phyloP scores from a whole-genome alignment of 164 flowering plant genomes.

The Liquidambar formosana region DNA sequence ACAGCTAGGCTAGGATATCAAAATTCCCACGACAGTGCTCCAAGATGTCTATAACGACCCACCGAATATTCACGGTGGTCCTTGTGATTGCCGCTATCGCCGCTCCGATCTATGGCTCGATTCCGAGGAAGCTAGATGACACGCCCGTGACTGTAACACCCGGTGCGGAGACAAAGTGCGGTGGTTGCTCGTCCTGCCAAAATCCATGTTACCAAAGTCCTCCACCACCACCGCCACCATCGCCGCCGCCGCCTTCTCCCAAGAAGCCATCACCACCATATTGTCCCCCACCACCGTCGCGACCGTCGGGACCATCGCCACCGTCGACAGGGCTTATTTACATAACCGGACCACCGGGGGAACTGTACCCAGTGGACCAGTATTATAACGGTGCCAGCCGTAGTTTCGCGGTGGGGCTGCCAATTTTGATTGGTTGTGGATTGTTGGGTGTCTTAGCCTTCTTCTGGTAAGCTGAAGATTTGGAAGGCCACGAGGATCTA shows the following conservation, averaged over 20 bases:
- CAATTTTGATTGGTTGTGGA: slow-evolving; percentile 16
- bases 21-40: neutral
- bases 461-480: neutral
- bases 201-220: slow-evolving; percentile 22
- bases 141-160: slow-evolving; percentile 6
- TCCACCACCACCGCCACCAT: slow-evolving; percentile 24
- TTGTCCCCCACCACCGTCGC: slow-evolving; percentile 56
- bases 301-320: no score
- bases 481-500: neutral
- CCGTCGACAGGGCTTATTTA: no score
- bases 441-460: slow-evolving; percentile 17
- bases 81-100: slow-evolving; percentile 10
- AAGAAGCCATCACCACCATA: slow-evolving; percentile 29
- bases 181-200: slow-evolving; percentile 19
- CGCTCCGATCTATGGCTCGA: slow-evolving; percentile 3
- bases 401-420: slow-evolving; percentile 10
- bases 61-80: neutral
- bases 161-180: slow-evolving; percentile 31
- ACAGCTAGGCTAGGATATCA: neutral
- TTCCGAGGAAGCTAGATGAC: slow-evolving; percentile 30
- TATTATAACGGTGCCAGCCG: slow-evolving; percentile 25
- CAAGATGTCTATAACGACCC: slow-evolving; percentile 1
- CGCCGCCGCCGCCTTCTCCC: slow-evolving; percentile 28
- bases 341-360: slow-evolving; percentile 58
- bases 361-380: slow-evolving; percentile 40